phyloP scores from a whole-genome alignment of 2,329 filamentous ascomycete genomes.

The Neonectria hederae region DNA sequence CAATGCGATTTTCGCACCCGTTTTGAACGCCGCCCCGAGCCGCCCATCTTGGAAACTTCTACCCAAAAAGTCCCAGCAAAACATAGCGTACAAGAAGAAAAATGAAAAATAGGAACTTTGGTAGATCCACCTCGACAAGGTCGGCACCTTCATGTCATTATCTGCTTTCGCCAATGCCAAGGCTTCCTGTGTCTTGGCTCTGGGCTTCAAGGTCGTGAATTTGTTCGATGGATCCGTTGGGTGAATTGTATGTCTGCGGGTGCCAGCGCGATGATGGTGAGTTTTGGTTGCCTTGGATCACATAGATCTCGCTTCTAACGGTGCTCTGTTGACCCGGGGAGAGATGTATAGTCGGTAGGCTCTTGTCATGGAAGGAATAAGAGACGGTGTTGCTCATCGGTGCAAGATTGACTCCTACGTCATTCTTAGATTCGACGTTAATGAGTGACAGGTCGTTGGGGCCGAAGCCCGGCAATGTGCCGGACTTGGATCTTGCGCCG shows the following conservation, averaged over 20 bases:
- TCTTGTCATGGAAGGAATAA: constrained; percentile 36
- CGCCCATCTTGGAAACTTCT: constrained; percentile 1
- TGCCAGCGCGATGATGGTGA: constrained; percentile 35
- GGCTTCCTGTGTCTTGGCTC: constrained; percentile 40
- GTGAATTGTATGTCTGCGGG: constrained; percentile 33
- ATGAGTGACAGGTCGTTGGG: constrained; percentile 51
- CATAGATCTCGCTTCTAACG: constrained; percentile 48
- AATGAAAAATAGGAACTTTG: not conserved
- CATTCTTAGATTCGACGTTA: constrained; percentile 33
- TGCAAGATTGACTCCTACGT: constrained; percentile 11
- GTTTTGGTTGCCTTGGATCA: constrained; percentile 47
- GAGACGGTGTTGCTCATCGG: constrained; percentile 28
- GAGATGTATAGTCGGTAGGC: constrained; percentile 15
- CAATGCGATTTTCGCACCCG: not conserved
- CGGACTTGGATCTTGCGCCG: constrained; percentile 26
- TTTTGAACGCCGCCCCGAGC: constrained; percentile 9
- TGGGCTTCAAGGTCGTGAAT: constrained; percentile 47
- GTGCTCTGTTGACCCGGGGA: constrained; percentile 34
- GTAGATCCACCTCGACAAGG: not conserved
- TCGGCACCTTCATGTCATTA: constrained; percentile 21
- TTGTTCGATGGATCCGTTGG: constrained; percentile 40
- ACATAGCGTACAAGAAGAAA: not conserved
- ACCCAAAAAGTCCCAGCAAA: not conserved
- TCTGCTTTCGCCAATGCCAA: constrained; percentile 22
- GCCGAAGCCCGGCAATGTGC: constrained; percentile 41